Evolutionary conservation across 306 rosid species (phyloP).

Genomic region (Echinosophora koreensis): DNA sequence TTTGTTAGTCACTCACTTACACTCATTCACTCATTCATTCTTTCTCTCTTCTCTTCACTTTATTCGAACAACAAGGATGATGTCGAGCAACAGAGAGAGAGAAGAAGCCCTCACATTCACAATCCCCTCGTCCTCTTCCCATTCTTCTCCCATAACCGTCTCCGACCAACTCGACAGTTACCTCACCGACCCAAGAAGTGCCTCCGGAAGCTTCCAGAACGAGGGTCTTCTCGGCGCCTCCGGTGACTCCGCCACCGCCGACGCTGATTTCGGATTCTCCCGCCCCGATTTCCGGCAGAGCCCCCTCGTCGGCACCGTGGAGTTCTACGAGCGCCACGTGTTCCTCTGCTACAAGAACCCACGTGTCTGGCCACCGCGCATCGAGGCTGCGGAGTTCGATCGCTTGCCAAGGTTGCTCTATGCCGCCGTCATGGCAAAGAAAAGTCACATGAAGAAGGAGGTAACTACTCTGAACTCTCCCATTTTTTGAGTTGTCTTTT

Average conservation of each 20-base stretch:
- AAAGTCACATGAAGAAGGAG: conserved; percentile 76
- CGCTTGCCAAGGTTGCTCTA: conserved; percentile 90
- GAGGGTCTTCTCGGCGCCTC: conserved; percentile 61
- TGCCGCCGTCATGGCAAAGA: conserved; percentile 80
- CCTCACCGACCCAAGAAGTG: conserved; percentile 79
- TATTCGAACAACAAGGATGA: conserved; percentile 39
- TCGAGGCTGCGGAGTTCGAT: conserved; percentile 97
- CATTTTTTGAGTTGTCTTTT: no score
- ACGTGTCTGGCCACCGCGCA: conserved; percentile 84
- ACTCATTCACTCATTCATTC: background rate
- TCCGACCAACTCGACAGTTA: conserved; percentile 80
- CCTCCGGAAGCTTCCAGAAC: conserved; percentile 92
- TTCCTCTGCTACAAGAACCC: conserved; percentile 93
- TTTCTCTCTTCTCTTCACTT: background rate
- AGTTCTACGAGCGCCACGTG: conserved; percentile 76
- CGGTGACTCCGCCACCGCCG: conserved; percentile 38
- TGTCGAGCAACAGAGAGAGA: conserved; percentile 70
- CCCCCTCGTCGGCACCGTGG: conserved; percentile 82
- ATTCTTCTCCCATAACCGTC: conserved; percentile 77
- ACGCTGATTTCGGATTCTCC: conserved; percentile 77
- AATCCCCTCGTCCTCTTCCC: conserved; percentile 73
- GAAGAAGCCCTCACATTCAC: conserved; percentile 69
- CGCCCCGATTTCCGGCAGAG: conserved; percentile 71
- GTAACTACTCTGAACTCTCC: conserved; percentile 8
- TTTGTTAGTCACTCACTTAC: conserved; percentile 24